A percentile compares a stretch with the other conserved stretches of the same genome.
Evolutionary conservation across 2,329 filamentous ascomycete species (phyloP).

Genomic region (Didymella exigua): DNA sequence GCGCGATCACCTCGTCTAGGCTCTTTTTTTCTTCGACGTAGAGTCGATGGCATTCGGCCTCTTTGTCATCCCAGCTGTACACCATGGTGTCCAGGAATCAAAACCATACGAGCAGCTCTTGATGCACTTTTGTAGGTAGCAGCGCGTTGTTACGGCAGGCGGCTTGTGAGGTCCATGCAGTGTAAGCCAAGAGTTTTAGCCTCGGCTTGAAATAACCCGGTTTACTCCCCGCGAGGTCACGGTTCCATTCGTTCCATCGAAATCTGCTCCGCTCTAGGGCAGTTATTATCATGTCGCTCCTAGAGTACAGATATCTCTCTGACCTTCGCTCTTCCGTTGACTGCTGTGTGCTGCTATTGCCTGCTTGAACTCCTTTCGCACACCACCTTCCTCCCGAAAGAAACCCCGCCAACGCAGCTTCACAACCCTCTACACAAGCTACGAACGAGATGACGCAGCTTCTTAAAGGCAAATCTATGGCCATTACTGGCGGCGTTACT

Average conservation of each 20-base stretch:
- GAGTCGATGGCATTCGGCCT: conserved; percentile 69
- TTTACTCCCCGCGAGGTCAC: conserved; percentile 18
- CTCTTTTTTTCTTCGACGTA: conserved; percentile 78
- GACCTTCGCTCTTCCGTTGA: background rate
- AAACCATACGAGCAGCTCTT: background rate
- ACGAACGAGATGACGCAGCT: conserved; percentile 49
- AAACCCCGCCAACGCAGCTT: conserved; percentile 6
- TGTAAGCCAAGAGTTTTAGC: background rate
- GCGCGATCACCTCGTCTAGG: conserved; percentile 75
- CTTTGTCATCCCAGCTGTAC: conserved; percentile 72
- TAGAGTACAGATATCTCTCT: background rate
- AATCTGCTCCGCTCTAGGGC: conserved; percentile 20
- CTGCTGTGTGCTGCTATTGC: background rate
- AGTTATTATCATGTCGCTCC: conserved; percentile 21
- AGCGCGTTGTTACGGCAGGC: conserved; percentile 16
- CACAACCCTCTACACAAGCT: background rate
- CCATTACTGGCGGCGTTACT: conserved; percentile 85
- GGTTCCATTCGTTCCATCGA: conserved; percentile 21
- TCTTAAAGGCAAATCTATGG: conserved; percentile 76
- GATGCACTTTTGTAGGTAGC: background rate
- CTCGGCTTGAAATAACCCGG: conserved; percentile 13
- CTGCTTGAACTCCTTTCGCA: conserved; percentile 1
- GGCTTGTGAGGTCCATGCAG: background rate
- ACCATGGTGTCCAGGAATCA: conserved; percentile 25
- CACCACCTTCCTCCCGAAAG: conserved; percentile 3